Evolutionary conservation across 805 yeast species (phyloP), one percentile per base, ranked within the genome.

Genomic region (Cyberlindnera misumaiensis): DNA sequence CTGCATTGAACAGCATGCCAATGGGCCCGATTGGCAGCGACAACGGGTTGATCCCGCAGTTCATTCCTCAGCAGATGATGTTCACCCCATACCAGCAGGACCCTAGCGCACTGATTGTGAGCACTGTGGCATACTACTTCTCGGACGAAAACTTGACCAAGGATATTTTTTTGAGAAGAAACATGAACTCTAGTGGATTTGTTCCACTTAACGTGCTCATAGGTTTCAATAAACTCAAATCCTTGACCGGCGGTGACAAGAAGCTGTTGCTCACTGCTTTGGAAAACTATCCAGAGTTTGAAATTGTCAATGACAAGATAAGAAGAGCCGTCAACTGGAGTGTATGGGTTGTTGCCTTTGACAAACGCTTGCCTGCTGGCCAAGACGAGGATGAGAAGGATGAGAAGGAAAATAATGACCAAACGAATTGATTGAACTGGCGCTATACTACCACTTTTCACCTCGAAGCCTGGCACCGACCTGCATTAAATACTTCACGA

Each of bases 81-180:
- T 48, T 25, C 32, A 39, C 37, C 27, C 35, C 40, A 15, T 48
- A 44, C 30, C 43, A 44, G 18, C 32, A 36, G 32, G 57, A 55
- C 28, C 48, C 51, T 8, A 34, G 47, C 4, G 36, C 45, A 2
- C 20, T 42, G 13, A 60, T 70, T 25, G 56, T 73, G 7, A 60
- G 58, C 60, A 97, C 90, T 66, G 67, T 89, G 41, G 89, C 83
- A 52, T 93, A 90, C 68, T 93, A 93, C 63, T 84, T 93, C 64
- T 82, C 95, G 16, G 70, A 78, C 34, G 96, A 87, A 50, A 93
- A 93, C 60, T 72, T 93, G 61, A 66, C 81, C 49, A 83, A 84
- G 61, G 98, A 93, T 64, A 65, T 78, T 31, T 90, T 66, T 58
- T 70, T 93, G 62, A 79, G 95, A 64, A 73, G 77, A 47, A 83